Conservation (phyloP, 306 rosid species). For the Pueraria montana region DNA sequence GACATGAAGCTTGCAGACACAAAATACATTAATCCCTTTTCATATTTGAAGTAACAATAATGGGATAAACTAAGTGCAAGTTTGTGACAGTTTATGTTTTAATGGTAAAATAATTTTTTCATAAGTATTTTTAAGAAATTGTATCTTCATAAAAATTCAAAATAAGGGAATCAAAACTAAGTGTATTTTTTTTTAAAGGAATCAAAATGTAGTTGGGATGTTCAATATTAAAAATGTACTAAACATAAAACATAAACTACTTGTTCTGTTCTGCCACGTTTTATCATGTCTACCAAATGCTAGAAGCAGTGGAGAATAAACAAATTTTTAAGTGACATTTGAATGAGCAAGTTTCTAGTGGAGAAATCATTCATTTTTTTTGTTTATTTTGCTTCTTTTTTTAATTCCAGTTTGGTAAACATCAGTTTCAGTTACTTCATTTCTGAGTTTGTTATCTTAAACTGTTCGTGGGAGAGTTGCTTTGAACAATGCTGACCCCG, state of each 20-base stretch:
- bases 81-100: not conserved
- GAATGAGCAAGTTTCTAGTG: constrained; percentile 9
- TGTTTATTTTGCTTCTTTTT: not conserved
- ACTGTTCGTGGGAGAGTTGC: not conserved
- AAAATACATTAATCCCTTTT: not conserved
- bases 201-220: not conserved
- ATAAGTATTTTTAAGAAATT: not conserved
- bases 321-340: not conserved
- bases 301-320: not conserved
- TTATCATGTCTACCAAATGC: not conserved
- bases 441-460: not conserved
- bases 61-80: not conserved
- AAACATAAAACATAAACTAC: not conserved
- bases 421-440: not conserved
- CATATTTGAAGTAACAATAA: not conserved
- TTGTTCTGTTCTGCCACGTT: not conserved
- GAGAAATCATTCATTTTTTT: not conserved
- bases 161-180: not conserved
- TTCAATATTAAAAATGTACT: not conserved
- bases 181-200: not conserved
- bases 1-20: not conserved
- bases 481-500: not conserved
- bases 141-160: not conserved
- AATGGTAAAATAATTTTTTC: not conserved
- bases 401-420: not conserved